Evolutionary conservation across 495 filamentous ascomycete genomes (phyloP).

Genomic region (Penicillium dipodomyicola): DNA sequence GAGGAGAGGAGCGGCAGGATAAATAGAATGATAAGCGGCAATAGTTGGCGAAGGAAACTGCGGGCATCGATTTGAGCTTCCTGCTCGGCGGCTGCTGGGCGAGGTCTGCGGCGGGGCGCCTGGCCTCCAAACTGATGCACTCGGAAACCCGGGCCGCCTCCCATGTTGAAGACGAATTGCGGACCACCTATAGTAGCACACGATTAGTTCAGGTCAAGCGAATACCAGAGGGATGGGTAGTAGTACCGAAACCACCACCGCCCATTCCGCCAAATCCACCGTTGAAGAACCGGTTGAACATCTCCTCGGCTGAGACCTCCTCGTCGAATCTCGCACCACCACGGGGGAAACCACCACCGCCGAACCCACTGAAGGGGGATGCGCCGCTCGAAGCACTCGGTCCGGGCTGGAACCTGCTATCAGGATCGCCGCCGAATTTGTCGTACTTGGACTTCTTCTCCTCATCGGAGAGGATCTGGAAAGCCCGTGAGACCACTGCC

Average conservation of each 20-base stretch:
- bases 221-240: neutral
- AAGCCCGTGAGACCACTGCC: slow-evolving; percentile 85
- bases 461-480: slow-evolving; percentile 87
- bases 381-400: slow-evolving; percentile 44
- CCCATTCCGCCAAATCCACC: slow-evolving; percentile 54
- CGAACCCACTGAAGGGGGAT: slow-evolving; percentile 69
- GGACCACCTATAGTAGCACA: slow-evolving; percentile 54
- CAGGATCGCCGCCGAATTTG: slow-evolving; percentile 85
- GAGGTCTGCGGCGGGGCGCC: slow-evolving; percentile 64
- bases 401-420: slow-evolving; percentile 71
- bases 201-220: neutral
- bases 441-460: slow-evolving; percentile 90
- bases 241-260: slow-evolving; percentile 62
- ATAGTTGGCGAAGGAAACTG: slow-evolving; percentile 57
- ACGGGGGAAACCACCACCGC: slow-evolving; percentile 54
- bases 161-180: slow-evolving; percentile 89
- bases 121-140: slow-evolving; percentile 84
- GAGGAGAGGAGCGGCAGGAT: slow-evolving; percentile 81
- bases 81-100: slow-evolving; percentile 56
- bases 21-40: slow-evolving; percentile 87
- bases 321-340: slow-evolving; percentile 65
- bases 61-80: slow-evolving; percentile 48
- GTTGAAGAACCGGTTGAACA: slow-evolving; percentile 93
- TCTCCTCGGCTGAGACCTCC: slow-evolving; percentile 93
- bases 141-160: slow-evolving; percentile 75